Base-by-base conservation (phyloP, 2,329 filamentous ascomycete genomes). In the Nothophoma quercina region DNA sequence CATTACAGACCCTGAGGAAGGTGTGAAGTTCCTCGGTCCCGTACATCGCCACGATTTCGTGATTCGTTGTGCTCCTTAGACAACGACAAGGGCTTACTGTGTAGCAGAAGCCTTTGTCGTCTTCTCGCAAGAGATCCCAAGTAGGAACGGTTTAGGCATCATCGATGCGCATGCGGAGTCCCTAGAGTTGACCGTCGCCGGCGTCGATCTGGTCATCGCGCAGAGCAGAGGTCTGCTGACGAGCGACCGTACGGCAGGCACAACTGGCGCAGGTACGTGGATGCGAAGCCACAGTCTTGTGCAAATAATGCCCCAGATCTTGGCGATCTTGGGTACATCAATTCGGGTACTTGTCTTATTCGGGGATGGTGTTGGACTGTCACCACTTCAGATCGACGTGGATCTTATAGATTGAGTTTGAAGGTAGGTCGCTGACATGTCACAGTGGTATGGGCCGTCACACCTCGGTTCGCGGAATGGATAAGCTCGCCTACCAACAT, bases 401-500 rank as follows among this genome's bases (percentile, higher is more conserved):
- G n/a, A n/a, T n/a, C n/a, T n/a, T n/a, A n/a, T n/a, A n/a, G n/a
- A n/a, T n/a, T n/a, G n/a, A 1, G 13, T n/a, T 23, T 15, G 22
- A 42, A 47, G 43, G 43, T 44, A 53, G 44, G 50, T 40, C n/a
- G 21, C 30, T 46, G 26, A 54, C 42, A 34, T 16, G 1, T 25
- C 36, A 16, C 55, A 89, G 92, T 96, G 15, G 80, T 98, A 7
- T 99, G 95, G 95, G 92, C 90, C 74, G 88, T 96, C 62, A 93
- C 91, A 0, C 91, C 93, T 7, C 79, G 86, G 35, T 87, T 98
- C 68, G 90, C 93, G 18, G 79, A 85, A 59, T 98, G 91, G 91
- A 82, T 98, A 36, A 80, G 86, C 26, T 81, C 82, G 3, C 73
- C 81, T 2, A 68, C 74, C 23, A 92, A 91, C 70, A 72, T 85